Evolutionary conservation across 352 stramenopile genomes (phyloP).

Genomic region (Phytophthora pini): DNA sequence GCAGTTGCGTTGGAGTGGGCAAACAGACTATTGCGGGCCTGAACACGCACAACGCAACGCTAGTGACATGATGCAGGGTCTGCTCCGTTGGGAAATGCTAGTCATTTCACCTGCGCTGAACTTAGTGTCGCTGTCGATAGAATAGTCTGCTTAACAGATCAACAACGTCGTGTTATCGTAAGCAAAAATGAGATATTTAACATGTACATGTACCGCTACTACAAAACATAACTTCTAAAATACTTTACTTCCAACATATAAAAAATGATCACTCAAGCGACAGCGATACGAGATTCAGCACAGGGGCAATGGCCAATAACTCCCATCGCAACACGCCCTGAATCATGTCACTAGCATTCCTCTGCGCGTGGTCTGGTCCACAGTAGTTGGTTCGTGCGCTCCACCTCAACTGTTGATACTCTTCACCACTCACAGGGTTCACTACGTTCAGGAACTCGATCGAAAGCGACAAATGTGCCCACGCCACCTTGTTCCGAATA

Average conservation of each 20-base stretch:
- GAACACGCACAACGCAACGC: slow-evolving; percentile 45
- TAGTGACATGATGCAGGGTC: slow-evolving; percentile 43
- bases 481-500: slow-evolving; percentile 34
- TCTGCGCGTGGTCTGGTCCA: slow-evolving; percentile 36
- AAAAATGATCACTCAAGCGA: slow-evolving; percentile 12
- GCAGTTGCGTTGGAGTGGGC: slow-evolving; percentile 48
- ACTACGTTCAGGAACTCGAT: slow-evolving; percentile 50
- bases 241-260: too few species aligned
- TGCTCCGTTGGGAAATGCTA: slow-evolving; percentile 50
- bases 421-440: slow-evolving; percentile 34
- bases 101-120: slow-evolving; percentile 42
- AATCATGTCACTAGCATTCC: slow-evolving; percentile 48
- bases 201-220: too few species aligned
- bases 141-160: neutral
- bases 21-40: slow-evolving; percentile 48
- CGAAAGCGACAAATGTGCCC: slow-evolving; percentile 46
- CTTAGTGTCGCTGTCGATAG: slow-evolving; percentile 19
- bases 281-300: slow-evolving; percentile 27
- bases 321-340: slow-evolving; percentile 49
- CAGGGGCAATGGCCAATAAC: slow-evolving; percentile 40
- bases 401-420: slow-evolving; percentile 47
- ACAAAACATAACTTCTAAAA: too few species aligned
- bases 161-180: too few species aligned
- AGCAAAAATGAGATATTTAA: too few species aligned
- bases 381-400: slow-evolving; percentile 52